Evolutionary conservation across 2,329 filamentous ascomycete species (phyloP).

Genomic region (Aaosphaeria pasadenensis): DNA sequence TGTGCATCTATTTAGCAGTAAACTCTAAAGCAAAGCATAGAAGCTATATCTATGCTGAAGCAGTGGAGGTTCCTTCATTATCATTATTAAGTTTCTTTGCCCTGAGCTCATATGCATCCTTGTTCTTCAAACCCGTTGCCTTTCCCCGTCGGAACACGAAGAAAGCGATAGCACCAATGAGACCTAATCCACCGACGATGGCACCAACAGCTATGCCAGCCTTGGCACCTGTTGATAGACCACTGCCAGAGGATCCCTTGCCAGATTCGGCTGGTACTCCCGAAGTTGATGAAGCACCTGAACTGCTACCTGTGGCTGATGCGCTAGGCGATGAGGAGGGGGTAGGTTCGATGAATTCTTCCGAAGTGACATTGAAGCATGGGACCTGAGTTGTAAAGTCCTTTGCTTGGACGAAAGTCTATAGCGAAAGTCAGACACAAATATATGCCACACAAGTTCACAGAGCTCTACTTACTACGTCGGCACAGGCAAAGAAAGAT

Average conservation of each 20-base stretch:
- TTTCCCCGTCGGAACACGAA: slow-evolving; percentile 19
- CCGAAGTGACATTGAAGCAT: slow-evolving; percentile 47
- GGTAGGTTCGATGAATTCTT: slow-evolving; percentile 29
- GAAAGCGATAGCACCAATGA: slow-evolving; percentile 19
- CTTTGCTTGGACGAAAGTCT: slow-evolving; percentile 39
- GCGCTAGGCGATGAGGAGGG: slow-evolving; percentile 12
- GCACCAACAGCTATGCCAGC: slow-evolving; percentile 42
- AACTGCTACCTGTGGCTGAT: slow-evolving; percentile 9
- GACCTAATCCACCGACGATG: slow-evolving; percentile 18
- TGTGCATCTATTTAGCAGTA: no score
- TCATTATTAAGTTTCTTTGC: slow-evolving; percentile 3
- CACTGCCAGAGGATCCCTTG: background rate
- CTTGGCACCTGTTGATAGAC: slow-evolving; percentile 41
- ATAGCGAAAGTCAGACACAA: background rate
- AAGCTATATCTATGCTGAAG: background rate
- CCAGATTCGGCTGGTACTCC: background rate
- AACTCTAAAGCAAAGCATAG: no score
- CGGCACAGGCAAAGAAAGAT: slow-evolving; percentile 48
- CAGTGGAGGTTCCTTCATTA: background rate
- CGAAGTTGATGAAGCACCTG: slow-evolving; percentile 2
- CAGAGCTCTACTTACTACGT: slow-evolving; percentile 30
- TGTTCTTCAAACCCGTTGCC: slow-evolving; percentile 14
- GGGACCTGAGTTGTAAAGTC: slow-evolving; percentile 42
- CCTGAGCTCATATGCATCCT: slow-evolving; percentile 22
- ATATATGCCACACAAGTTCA: background rate